Base-by-base conservation (phyloP, 352 stramenopile species). In the Phytophthora multivora region DNA sequence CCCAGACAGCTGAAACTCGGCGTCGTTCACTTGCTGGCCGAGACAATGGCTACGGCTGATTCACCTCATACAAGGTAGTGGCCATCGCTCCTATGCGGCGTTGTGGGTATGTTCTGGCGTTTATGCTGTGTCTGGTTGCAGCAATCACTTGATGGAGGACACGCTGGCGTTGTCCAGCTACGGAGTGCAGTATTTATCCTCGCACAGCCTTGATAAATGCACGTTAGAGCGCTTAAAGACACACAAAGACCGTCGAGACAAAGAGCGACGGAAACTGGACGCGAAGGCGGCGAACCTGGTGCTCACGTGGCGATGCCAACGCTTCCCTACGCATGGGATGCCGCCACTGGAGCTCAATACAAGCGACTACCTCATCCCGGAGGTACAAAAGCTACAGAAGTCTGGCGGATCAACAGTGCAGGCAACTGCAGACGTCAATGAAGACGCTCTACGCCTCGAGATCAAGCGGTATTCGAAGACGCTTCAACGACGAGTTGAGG, bases 101-200 rank as follows among this genome's bases (percentile, higher is more conserved):
- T 18, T 43, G 11, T 30, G 8, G 40, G 16, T 28, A 12, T 46
- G 16, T 46, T 28, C 16, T 46, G 39, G 11, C 39, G 10, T 46
- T 26, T 15, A 23, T 46, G 15, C 13, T 51, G 30, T 46, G 5
- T 28, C n/a, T 30, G n/a, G 18, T 46, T 51, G 7, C 7, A 63
- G 62, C 38, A 39, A 62, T 30, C 64, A 69, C 51, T 13, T 81
- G 36, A 54, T 82, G 33, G 71, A 80, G 40, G 80, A 87, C 58
- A 77, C 67, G 2, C 52, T 84, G n/a, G 69, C 81, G 16, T 43
- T 89, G 46, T 45, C 81, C 8, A 81, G 63, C 36, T 86, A 80
- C 36, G 80, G 80, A 15, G 51, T 41, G 19, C 59, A 63, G 38
- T 86, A 71, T 45, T 53, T 89, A 9, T 50, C 64, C 5, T 53